Evolutionary conservation across 2,329 filamentous ascomycete species (phyloP).

Genomic region (Phyllosticta capitalensis): DNA sequence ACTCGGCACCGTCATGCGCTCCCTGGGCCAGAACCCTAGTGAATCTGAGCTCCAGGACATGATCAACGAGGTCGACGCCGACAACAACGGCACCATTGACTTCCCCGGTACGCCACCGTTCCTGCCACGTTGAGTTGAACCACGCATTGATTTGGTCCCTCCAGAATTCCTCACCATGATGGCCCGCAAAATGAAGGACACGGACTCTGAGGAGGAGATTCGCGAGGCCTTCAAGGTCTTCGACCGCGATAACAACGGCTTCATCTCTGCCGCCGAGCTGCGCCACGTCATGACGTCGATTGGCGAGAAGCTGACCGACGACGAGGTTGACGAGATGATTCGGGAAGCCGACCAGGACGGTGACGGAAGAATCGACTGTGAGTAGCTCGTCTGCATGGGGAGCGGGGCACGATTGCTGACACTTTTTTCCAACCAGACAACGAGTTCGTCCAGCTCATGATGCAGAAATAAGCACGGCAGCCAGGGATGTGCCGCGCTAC

Average conservation of each 20-base stretch:
- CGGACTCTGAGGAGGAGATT: constrained; percentile 55
- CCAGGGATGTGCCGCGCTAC: constrained; percentile 1
- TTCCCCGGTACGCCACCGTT: constrained; percentile 43
- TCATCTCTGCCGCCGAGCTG: constrained; percentile 54
- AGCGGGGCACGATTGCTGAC: not conserved
- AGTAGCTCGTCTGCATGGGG: constrained; percentile 15
- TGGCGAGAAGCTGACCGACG: constrained; percentile 53
- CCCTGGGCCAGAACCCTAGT: constrained; percentile 53
- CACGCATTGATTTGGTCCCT: not conserved
- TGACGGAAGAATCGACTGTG: constrained; percentile 56
- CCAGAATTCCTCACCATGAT: constrained; percentile 58
- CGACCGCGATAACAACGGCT: constrained; percentile 56
- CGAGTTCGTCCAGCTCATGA: constrained; percentile 48
- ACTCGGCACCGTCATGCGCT: constrained; percentile 54
- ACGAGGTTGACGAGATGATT: constrained; percentile 58
- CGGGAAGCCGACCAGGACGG: constrained; percentile 55
- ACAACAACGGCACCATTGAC: constrained; percentile 57
- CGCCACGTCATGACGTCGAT: constrained; percentile 55
- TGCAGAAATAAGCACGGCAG: constrained; percentile 38
- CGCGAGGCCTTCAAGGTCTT: constrained; percentile 58
- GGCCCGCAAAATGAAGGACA: constrained; percentile 53
- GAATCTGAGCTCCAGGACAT: constrained; percentile 56
- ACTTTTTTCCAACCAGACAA: constrained; percentile 34
- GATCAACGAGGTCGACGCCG: constrained; percentile 57
- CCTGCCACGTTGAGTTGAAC: not conserved